Evolutionary conservation across 2,329 filamentous ascomycete species (phyloP).

Genomic region (Cylindrodendrum hubeiense): DNA sequence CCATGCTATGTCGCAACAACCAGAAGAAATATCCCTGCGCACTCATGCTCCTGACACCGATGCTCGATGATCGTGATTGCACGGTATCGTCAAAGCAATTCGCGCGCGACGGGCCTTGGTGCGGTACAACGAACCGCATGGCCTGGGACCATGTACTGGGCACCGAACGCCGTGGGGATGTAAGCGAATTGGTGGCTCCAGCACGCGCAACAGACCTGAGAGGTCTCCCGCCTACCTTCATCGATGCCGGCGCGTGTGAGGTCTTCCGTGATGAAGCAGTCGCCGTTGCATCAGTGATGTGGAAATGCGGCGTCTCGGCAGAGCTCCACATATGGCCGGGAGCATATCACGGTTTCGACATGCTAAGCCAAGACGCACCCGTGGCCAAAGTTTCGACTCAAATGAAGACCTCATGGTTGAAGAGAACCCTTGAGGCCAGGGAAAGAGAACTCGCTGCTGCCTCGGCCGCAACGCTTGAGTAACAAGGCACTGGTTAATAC

Average conservation of each 20-base stretch:
- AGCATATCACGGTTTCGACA: neutral
- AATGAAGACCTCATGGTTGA: neutral
- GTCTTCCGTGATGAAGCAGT: slow-evolving; percentile 3
- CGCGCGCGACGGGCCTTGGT: neutral
- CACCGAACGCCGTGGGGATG: neutral
- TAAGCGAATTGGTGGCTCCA: neutral
- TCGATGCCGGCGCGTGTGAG: slow-evolving; percentile 1
- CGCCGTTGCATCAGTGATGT: neutral
- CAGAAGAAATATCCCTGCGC: neutral
- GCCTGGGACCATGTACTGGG: slow-evolving; percentile 3
- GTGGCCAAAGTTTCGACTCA: neutral
- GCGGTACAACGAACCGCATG: neutral
- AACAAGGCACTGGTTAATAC: no score
- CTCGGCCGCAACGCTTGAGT: no score
- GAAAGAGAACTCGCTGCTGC: no score
- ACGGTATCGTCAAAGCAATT: slow-evolving; percentile 1
- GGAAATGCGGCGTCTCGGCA: neutral
- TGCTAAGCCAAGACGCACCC: neutral
- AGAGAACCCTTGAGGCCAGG: neutral
- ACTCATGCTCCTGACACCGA: neutral
- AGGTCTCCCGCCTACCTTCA: neutral
- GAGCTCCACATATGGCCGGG: slow-evolving; percentile 3
- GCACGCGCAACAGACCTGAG: neutral
- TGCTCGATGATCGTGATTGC: slow-evolving; percentile 2
- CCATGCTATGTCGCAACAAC: neutral